Percentiles rank a stretch among this genome's conserved stretches.
Conservation (phyloP, 495 filamentous ascomycete genomes). For the Neurospora pannonica region DNA sequence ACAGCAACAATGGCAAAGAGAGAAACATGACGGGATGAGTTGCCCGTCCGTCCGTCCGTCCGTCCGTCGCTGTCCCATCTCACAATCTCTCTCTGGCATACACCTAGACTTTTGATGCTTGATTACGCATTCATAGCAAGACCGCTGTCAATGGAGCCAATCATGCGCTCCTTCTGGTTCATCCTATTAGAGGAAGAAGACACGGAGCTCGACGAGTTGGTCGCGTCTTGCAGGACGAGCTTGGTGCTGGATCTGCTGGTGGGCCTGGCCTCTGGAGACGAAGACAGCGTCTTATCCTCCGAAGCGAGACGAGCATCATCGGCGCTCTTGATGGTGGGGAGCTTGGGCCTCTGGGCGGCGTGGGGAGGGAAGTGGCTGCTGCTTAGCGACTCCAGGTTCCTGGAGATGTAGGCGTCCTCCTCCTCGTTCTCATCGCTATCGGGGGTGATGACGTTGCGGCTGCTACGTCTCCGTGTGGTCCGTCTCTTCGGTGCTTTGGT, state of each 20-base stretch:
- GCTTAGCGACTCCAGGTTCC: constrained; percentile 10
- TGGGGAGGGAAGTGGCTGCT: constrained; percentile 8
- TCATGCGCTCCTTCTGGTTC: background rate
- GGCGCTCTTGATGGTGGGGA: constrained; percentile 27
- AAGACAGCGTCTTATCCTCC: constrained; percentile 3
- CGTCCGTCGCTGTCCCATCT: background rate
- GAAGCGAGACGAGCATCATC: background rate
- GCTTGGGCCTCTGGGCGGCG: constrained; percentile 22
- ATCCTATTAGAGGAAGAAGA: background rate
- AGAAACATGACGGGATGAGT: background rate
- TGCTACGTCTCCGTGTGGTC: constrained; percentile 14
- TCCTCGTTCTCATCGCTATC: constrained; percentile 21
- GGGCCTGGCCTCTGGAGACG: background rate
- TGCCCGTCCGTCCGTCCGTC: background rate
- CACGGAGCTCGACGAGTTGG: background rate
- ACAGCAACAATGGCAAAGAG: background rate
- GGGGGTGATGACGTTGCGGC: constrained; percentile 9
- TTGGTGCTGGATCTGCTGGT: background rate
- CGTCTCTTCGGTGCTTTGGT: background rate
- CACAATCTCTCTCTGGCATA: background rate
- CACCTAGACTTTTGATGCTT: background rate
- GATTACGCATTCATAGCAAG: constrained; percentile 5
- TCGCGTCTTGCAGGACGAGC: background rate
- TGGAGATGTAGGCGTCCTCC: constrained; percentile 13
- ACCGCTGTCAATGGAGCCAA: constrained; percentile 7